Evolutionary conservation across 1,139 yeast genomes (phyloP).

Genomic region (Suhomyces coccinellae): DNA sequence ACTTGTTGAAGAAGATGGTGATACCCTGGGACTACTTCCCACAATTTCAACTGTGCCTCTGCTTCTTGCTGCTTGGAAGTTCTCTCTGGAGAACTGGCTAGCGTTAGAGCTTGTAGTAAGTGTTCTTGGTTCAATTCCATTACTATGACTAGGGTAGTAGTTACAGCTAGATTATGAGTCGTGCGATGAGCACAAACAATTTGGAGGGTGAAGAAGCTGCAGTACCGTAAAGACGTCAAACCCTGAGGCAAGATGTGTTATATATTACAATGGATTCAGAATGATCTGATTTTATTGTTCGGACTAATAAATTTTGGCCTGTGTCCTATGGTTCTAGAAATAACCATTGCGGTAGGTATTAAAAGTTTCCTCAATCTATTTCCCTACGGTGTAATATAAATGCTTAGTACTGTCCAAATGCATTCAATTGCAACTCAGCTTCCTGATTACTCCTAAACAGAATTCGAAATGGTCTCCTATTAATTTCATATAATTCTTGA

Average conservation of each 20-base stretch:
- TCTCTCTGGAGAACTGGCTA: slow-evolving; percentile 55
- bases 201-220: not conserved
- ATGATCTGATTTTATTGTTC: too few species aligned
- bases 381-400: too few species aligned
- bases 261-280: too few species aligned
- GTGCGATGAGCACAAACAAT: slow-evolving; percentile 3
- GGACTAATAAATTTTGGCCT: too few species aligned
- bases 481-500: not conserved
- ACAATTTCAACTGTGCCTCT: slow-evolving; percentile 62
- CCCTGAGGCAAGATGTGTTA: too few species aligned
- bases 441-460: too few species aligned
- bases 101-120: slow-evolving; percentile 31
- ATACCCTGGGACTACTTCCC: slow-evolving; percentile 67
- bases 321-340: too few species aligned
- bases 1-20: slow-evolving; percentile 59
- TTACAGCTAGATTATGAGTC: not conserved
- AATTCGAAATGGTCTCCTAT: too few species aligned
- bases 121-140: slow-evolving; percentile 19
- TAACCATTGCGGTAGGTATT: too few species aligned
- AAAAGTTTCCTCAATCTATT: too few species aligned
- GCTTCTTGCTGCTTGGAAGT: slow-evolving; percentile 56
- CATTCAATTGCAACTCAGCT: too few species aligned
- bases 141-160: slow-evolving; percentile 3
- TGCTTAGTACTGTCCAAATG: too few species aligned
- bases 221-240: not conserved